phyloP scores from a whole-genome alignment of 2,329 filamentous ascomycete genomes.

The Cladosporium sp. region DNA sequence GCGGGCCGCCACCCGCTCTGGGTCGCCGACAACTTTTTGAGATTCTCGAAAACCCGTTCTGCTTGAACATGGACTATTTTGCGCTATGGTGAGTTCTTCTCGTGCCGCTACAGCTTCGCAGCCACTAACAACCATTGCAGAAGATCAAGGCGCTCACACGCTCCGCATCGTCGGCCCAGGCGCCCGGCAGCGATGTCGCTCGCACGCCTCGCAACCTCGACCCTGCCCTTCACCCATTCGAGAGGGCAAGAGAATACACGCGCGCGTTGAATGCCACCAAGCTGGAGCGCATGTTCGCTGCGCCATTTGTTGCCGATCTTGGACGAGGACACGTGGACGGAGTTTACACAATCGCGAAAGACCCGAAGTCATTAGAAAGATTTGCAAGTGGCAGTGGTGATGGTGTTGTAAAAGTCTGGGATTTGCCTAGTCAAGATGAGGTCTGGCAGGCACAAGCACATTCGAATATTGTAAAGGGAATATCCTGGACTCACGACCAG shows the following conservation, averaged over 20 bases:
- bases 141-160: conserved; percentile 66
- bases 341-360: conserved; percentile 47
- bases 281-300: conserved; percentile 85
- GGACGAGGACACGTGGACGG: conserved; percentile 91
- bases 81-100: conserved; percentile 6
- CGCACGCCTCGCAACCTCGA: conserved; percentile 70
- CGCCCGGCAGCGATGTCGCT: conserved; percentile 61
- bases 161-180: conserved; percentile 60
- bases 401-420: conserved; percentile 91
- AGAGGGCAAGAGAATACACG: conserved; percentile 81
- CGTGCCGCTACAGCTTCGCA: not conserved
- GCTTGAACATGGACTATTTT: conserved; percentile 7
- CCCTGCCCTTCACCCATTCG: conserved; percentile 83
- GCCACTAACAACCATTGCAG: conserved; percentile 19
- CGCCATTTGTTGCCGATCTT: conserved; percentile 80
- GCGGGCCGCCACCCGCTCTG: not conserved
- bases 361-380: conserved; percentile 43
- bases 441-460: conserved; percentile 78
- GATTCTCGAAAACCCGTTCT: conserved; percentile 1
- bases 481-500: conserved; percentile 82
- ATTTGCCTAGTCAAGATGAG: conserved; percentile 68
- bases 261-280: conserved; percentile 80
- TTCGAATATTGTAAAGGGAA: conserved; percentile 86
- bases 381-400: conserved; percentile 81
- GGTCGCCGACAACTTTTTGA: conserved; percentile 7